These are phyloP conservation scores for Xylariaceae sp. DNA, from an alignment of 2,329 filamentous ascomycete species.

Conservation along the genomic window DNA sequence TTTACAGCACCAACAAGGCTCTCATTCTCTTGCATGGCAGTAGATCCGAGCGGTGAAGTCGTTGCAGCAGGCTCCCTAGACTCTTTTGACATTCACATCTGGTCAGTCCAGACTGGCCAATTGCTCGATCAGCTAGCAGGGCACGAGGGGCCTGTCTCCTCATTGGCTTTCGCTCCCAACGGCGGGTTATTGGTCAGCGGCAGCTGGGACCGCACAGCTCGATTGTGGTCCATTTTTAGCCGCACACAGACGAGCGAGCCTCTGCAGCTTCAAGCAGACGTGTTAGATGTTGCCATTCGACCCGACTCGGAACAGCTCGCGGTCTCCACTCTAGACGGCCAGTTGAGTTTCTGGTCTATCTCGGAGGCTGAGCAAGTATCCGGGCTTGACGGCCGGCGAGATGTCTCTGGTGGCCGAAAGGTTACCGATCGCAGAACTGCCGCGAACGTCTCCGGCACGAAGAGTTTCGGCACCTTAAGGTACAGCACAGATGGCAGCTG, in stretches of 20 bases:
- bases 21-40: conserved; percentile 91
- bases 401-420: conserved; percentile 91
- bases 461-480: conserved; percentile 84
- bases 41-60: conserved; percentile 97
- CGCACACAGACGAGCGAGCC: conserved; percentile 95
- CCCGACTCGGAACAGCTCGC: conserved; percentile 92
- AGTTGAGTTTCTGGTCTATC: conserved; percentile 93
- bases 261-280: conserved; percentile 88
- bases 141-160: conserved; percentile 92
- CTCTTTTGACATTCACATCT: conserved; percentile 96
- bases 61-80: conserved; percentile 94
- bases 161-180: conserved; percentile 86
- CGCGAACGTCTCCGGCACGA: conserved; percentile 88
- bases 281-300: conserved; percentile 83
- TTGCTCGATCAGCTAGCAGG: conserved; percentile 88
- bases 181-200: conserved; percentile 85
- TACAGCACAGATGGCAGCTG: conserved; percentile 95
- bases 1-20: conserved; percentile 92
- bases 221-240: conserved; percentile 95
- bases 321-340: conserved; percentile 90
- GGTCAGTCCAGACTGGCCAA: conserved; percentile 98
- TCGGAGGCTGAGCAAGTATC: conserved; percentile 85
- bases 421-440: conserved; percentile 87
- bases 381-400: conserved; percentile 86
- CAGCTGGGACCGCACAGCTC: conserved; percentile 94